Evolutionary conservation across 2,329 filamentous ascomycete genomes (phyloP).

Genomic region (Alternaria metachromatica): DNA sequence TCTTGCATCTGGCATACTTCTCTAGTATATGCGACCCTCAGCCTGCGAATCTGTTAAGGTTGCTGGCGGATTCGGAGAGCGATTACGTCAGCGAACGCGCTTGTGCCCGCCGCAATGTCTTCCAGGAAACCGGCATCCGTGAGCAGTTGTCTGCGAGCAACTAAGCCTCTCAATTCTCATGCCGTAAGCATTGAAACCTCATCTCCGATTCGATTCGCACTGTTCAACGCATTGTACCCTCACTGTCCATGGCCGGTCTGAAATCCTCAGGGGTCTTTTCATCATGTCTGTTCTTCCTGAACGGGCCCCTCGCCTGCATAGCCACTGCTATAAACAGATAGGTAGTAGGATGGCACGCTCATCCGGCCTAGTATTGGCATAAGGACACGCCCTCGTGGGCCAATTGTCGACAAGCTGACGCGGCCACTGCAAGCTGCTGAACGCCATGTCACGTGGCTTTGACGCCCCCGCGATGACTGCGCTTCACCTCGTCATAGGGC

Average conservation of each 20-base stretch:
- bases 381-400: neutral
- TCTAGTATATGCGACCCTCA: neutral
- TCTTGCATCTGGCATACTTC: too few relatives aligned
- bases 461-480: neutral
- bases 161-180: neutral
- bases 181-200: neutral
- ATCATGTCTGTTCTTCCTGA: neutral
- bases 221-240: neutral
- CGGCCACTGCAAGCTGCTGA: conserved; percentile 7
- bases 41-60: neutral
- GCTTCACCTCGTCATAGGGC: conserved; percentile 1
- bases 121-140: neutral
- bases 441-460: conserved; percentile 10
- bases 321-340: neutral
- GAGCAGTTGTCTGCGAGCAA: neutral
- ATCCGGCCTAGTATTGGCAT: neutral
- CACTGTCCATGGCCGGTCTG: neutral
- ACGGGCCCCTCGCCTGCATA: neutral
- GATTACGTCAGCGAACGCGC: neutral
- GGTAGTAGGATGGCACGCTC: neutral
- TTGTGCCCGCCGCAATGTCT: neutral
- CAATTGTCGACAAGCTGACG: conserved; percentile 3
- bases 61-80: neutral
- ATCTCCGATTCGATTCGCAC: neutral
- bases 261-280: neutral